Evolutionary conservation across 2,329 filamentous ascomycete species (phyloP).

Genomic region (Xylariaceae sp.): DNA sequence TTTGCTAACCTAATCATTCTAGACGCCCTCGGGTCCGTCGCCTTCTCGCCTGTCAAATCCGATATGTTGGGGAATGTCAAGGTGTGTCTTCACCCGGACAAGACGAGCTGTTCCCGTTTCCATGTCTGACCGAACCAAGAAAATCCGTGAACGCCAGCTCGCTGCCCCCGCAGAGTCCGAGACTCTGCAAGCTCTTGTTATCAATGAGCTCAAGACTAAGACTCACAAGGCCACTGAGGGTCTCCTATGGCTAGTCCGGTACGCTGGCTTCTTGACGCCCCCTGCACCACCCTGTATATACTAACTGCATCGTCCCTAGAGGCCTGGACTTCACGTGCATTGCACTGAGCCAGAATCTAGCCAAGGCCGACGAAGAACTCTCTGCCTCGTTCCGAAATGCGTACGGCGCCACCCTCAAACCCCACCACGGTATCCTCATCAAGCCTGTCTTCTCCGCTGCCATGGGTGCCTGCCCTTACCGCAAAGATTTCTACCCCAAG

Average conservation of each 20-base stretch:
- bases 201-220: constrained; percentile 87
- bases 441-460: constrained; percentile 93
- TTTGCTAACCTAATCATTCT: constrained; percentile 11
- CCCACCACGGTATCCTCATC: constrained; percentile 85
- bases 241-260: constrained; percentile 89
- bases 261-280: constrained; percentile 40
- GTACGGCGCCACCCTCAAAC: constrained; percentile 87
- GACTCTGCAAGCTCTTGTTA: constrained; percentile 82
- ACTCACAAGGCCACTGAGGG: constrained; percentile 90
- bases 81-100: constrained; percentile 54
- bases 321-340: constrained; percentile 93
- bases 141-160: constrained; percentile 83
- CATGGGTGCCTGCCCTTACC: constrained; percentile 92
- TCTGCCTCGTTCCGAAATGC: constrained; percentile 83
- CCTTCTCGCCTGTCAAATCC: constrained; percentile 88
- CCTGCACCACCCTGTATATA: background rate
- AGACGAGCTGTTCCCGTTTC: constrained; percentile 1
- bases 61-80: constrained; percentile 93
- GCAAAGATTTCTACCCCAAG: constrained; percentile 91
- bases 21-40: constrained; percentile 71
- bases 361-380: constrained; percentile 74
- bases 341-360: constrained; percentile 78
- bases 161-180: constrained; percentile 79
- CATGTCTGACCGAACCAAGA: constrained; percentile 57
- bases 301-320: constrained; percentile 52